Conservation (phyloP, 345 rosid species). For the Noccaea caerulescens region DNA sequence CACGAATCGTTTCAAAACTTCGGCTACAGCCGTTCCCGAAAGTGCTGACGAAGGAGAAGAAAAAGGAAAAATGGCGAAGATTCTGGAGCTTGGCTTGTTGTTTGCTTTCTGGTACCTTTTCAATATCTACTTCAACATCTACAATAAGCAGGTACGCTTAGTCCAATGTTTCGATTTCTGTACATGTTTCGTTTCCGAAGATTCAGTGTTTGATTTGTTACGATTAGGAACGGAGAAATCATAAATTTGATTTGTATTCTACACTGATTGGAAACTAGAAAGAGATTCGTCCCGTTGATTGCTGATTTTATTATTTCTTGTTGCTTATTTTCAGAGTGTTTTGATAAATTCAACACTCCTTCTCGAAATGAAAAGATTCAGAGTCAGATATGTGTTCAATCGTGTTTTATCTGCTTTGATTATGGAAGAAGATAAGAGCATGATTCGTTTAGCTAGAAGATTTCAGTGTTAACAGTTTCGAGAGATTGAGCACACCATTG, state of each 20-base stretch:
- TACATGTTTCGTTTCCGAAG: not conserved
- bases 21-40: slow-evolving; percentile 70
- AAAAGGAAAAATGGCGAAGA: slow-evolving; percentile 49
- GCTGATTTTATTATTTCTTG: no score
- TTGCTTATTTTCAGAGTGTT: no score
- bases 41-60: slow-evolving; percentile 58
- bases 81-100: slow-evolving; percentile 69
- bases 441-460: no score
- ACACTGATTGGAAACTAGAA: no score
- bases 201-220: no score
- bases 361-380: no score
- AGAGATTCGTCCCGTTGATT: no score
- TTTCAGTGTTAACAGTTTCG: no score
- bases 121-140: slow-evolving; percentile 98
- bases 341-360: no score
- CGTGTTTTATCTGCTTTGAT: not conserved
- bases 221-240: no score
- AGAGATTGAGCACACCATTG: not conserved
- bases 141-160: slow-evolving; percentile 85
- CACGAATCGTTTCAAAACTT: slow-evolving; percentile 49
- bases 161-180: not conserved
- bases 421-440: no score
- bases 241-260: no score
- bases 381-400: not conserved
- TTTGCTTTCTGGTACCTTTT: slow-evolving; percentile 90